Evolutionary conservation across 495 filamentous ascomycete genomes (phyloP), one percentile per base, ranked within the genome.

Genomic region (Trichoderma erinaceum): DNA sequence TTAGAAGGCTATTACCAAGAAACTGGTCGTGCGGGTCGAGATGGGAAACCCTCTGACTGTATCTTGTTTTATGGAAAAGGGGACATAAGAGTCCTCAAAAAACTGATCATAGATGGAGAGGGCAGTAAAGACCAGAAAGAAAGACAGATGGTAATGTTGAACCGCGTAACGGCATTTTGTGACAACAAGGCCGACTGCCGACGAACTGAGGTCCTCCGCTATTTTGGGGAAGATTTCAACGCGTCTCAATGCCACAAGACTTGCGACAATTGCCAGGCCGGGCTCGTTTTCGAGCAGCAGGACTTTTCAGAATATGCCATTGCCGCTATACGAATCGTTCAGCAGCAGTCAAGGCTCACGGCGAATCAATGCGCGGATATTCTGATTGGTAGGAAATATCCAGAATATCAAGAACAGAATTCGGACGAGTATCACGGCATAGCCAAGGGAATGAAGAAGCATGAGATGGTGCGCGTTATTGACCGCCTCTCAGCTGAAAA

Each of bases 1-100:
- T 82, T 99, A n/a, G 95, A 99, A 77, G 96, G 94, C 0, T 99
- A 99, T 74, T 97, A 97, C 71, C 95, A 99, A 73, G 96, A 99
- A 73, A 99, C 93, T 13, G 95, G 95, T 0, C 90, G 95, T 61
- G 95, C 95, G 25, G 95, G 95, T 11, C 86, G 95, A 71, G 95
- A 99, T 77, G 93, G 93, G 12, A 87, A 91, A 70, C 82, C 83
- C 12, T 97, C 94, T 15, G 88, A 90, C 44, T 99, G 95, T 78
- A 96, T 92, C 71, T 82, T 99, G 41, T 98, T 88, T 75, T 99
- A 92, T 70, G 80, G 82, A 52, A 97, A 93, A 76, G 81, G 78
- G 23, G 95, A 99, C 69, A 44, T 86, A 73, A 68, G 80, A 72
- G 68, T 76, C 84, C 69, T 90, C 78, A 73, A 84, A 80, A 77